Evolutionary conservation across 2,329 filamentous ascomycete genomes (phyloP).

Genomic region (Alternaria triticimaculans): DNA sequence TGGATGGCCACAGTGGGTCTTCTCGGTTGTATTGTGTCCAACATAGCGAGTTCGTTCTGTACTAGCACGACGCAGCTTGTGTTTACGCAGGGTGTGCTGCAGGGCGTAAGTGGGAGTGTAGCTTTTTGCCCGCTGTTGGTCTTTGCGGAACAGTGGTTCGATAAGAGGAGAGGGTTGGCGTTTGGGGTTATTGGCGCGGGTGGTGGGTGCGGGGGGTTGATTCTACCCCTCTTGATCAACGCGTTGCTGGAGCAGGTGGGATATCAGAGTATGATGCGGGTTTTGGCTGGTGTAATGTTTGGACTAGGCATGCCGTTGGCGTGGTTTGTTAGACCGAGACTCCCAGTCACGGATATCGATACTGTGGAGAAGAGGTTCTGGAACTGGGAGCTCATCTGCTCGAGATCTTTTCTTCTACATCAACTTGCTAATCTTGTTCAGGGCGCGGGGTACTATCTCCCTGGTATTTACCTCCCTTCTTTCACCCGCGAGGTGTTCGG

Average conservation of each 20-base stretch:
- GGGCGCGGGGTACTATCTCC: conserved; percentile 50
- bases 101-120: conserved; percentile 34
- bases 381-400: neutral
- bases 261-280: neutral
- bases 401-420: conserved; percentile 14
- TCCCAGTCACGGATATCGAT: fast-evolving
- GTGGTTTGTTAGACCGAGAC: neutral
- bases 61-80: neutral
- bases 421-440: conserved; percentile 45
- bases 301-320: neutral
- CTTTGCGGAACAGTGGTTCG: conserved; percentile 69
- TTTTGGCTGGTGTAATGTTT: neutral
- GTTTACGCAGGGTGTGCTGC: neutral
- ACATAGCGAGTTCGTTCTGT: neutral
- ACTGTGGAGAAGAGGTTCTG: neutral
- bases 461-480: conserved; percentile 47
- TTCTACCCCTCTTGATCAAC: neutral
- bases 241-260: neutral
- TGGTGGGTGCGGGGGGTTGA: neutral
- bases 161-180: conserved; percentile 62
- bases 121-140: conserved; percentile 56
- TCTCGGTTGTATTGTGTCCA: neutral
- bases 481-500: conserved; percentile 37
- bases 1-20: conserved; percentile 29
- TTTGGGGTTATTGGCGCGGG: conserved; percentile 65